Base-by-base conservation (phyloP, 768 basidiomycete species). In the Suillus plorans region DNA sequence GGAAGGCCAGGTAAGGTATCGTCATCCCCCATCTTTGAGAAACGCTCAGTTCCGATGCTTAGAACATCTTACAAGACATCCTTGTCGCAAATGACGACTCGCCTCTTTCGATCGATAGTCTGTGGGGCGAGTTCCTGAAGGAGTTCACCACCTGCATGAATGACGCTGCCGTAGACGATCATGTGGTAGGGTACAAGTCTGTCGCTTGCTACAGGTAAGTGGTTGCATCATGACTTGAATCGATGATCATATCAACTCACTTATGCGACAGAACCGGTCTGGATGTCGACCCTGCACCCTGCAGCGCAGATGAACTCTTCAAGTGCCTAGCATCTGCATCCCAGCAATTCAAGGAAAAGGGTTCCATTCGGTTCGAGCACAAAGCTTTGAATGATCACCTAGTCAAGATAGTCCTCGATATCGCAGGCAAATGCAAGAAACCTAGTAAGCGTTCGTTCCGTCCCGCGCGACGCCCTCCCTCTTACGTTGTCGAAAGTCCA, bases 101-200 rank as follows among this genome's bases (percentile, higher is more conserved):
- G 53, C 49, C 50, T 68, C 69, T 28, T 8, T 59, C 61, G 4
- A 44, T 67, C 47, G 50, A 69, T 41, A 31, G 12, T 7, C 9
- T 67, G 3, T 61, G 77, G 2, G 67, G 55, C 50, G 53, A 45
- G 18, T 82, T 89, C 69, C 70, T 69, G 45, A 63, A 67, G 0
- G 67, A 64, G 37, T 74, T 91, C 57, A 70, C 68, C 18, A 68
- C 72, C 8, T 72, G 67, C 9, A 77, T 91, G 57, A 69, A 60
- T 0, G 64, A 72, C 0, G 70, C 72, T 62, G 86, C 85, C 3
- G 63, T 45, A 5, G 81, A 89, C 64, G 69, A 76, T 0, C 76
- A 80, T 39, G 88, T 91, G 12, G 90, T 78, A 2, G 86, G 83
- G 1, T 90, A 91, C 82, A 93, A 94, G 73, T 91, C 90, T 12